Percentiles rank a stretch among this genome's conserved stretches.
Evolutionary conservation across 768 basidiomycete species (phyloP).

Genomic region (Leccinum broughii): DNA sequence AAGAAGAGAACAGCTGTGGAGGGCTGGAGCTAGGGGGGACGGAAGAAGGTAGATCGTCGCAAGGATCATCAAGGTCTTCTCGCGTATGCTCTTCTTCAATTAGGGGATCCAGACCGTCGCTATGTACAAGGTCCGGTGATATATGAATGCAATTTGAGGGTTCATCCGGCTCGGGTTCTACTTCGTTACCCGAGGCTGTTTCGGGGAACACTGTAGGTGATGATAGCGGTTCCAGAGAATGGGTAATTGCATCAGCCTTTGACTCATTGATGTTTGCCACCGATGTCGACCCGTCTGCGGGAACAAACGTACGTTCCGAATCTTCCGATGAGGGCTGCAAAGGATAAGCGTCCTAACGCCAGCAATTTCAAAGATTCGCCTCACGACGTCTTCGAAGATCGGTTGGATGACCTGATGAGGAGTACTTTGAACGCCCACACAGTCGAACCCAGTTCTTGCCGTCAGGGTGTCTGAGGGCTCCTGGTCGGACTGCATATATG

Average conservation of each 20-base stretch:
- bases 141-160: neutral
- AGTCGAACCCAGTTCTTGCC: neutral
- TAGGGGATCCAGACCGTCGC: neutral
- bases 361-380: slow-evolving; percentile 4
- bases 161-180: neutral
- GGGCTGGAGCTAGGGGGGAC: slow-evolving; percentile 51
- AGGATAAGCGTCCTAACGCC: slow-evolving; percentile 3
- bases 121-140: neutral
- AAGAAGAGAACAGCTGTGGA: slow-evolving; percentile 42
- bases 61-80: slow-evolving; percentile 6
- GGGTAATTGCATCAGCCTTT: neutral
- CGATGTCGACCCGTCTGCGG: neutral
- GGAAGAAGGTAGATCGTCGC: slow-evolving; percentile 21
- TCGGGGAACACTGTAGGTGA: neutral
- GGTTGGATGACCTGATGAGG: neutral
- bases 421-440: neutral
- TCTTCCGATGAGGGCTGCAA: slow-evolving; percentile 4
- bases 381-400: slow-evolving; percentile 12
- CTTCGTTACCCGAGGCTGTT: neutral
- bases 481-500: slow-evolving; percentile 23
- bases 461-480: slow-evolving; percentile 2
- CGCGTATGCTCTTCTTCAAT: slow-evolving; percentile 6
- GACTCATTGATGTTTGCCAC: neutral
- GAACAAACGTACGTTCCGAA: neutral
- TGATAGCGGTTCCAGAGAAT: neutral